Evolutionary conservation across 345 rosid genomes (phyloP).

Genomic region (Citrus cavaleriei): DNA sequence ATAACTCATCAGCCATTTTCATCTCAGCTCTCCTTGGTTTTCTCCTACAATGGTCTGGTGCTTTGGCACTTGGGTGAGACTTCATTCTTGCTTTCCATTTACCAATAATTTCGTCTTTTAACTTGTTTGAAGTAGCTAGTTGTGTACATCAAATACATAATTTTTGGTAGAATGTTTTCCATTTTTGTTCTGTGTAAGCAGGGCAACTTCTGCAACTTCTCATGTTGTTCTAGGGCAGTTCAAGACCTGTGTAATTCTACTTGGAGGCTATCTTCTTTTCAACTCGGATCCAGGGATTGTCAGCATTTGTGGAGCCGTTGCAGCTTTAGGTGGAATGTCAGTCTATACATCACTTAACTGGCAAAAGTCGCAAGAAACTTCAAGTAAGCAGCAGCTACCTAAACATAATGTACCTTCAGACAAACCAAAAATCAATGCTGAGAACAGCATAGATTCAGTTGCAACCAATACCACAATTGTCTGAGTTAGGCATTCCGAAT

Average conservation of each 20-base stretch:
- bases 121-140: neutral
- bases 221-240: slow-evolving; percentile 96
- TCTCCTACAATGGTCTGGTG: slow-evolving; percentile 96
- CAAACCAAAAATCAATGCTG: slow-evolving; percentile 38
- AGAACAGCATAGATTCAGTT: slow-evolving; percentile 17
- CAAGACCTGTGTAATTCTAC: slow-evolving; percentile 79
- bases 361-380: slow-evolving; percentile 33
- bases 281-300: slow-evolving; percentile 70
- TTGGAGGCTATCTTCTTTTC: slow-evolving; percentile 76
- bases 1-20: slow-evolving; percentile 60
- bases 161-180: neutral
- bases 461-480: neutral
- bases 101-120: neutral
- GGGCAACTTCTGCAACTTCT: slow-evolving; percentile 95
- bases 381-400: slow-evolving; percentile 45
- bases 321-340: slow-evolving; percentile 80
- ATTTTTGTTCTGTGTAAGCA: slow-evolving; percentile 16
- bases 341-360: slow-evolving; percentile 64
- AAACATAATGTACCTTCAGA: slow-evolving; percentile 29
- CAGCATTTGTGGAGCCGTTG: slow-evolving; percentile 75
- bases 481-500: neutral
- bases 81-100: neutral
- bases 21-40: slow-evolving; percentile 85
- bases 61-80: slow-evolving; percentile 87
- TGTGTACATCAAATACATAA: neutral